Conservation (phyloP, 78 protist species). For the Tieghemostelium lacteum region DNA sequence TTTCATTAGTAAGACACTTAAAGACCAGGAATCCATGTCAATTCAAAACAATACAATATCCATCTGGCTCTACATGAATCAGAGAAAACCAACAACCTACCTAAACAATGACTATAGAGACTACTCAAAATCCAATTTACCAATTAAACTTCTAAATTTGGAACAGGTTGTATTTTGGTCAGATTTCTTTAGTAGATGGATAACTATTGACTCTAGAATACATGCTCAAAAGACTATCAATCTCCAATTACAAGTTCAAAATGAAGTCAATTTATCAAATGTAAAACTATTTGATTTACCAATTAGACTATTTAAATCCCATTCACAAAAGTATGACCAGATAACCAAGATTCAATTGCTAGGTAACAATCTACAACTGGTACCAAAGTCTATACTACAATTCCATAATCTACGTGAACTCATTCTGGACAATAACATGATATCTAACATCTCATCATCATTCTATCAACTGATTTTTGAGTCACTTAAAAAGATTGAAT, state of each 20-base stretch:
- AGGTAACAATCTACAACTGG: background rate
- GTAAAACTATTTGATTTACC: constrained; percentile 6
- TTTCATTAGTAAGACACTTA: constrained; percentile 1
- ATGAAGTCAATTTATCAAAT: background rate
- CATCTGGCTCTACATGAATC: background rate
- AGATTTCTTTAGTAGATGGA: constrained; percentile 22
- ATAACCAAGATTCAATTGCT: background rate
- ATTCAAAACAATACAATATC: background rate
- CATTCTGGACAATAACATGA: constrained; percentile 32
- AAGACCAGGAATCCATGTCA: constrained; percentile 12
- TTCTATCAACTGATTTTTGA: constrained; percentile 23
- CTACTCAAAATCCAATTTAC: background rate
- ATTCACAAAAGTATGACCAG: background rate
- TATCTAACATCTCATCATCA: background rate
- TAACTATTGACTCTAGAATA: background rate
- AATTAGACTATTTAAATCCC: background rate
- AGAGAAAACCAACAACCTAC: background rate
- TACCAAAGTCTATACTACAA: constrained; percentile 16
- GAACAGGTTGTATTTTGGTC: background rate
- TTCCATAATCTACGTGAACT: constrained; percentile 32
- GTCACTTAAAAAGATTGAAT: constrained; percentile 3
- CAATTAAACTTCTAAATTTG: background rate
- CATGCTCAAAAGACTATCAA: background rate
- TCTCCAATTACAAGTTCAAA: background rate
- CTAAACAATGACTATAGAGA: constrained; percentile 2